These are phyloP conservation scores for Solanum commersonii DNA, from an alignment of 257 asterid species.

Conservation along the genomic window DNA sequence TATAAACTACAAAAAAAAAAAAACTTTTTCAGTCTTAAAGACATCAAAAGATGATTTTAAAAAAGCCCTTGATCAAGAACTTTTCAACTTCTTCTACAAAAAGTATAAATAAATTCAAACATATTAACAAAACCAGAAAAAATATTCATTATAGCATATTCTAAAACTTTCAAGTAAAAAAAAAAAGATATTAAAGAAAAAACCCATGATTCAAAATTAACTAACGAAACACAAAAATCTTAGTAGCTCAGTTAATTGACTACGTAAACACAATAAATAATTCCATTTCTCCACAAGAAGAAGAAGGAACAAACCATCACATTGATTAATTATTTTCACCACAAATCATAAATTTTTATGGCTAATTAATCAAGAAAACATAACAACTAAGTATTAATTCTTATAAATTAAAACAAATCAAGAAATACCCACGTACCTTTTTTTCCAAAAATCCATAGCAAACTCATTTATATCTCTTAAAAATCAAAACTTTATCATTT, in stretches of 20 bases:
- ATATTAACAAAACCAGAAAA: background rate
- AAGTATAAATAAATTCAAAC: background rate
- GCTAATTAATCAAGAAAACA: background rate
- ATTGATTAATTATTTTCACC: background rate
- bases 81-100: background rate
- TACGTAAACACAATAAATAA: background rate
- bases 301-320: background rate
- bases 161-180: background rate
- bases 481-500: background rate
- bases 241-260: background rate
- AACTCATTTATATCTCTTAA: background rate
- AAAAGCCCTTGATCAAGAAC: background rate
- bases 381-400: background rate
- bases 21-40: background rate
- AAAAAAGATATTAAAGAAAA: background rate
- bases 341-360: background rate
- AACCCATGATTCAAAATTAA: background rate
- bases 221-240: background rate
- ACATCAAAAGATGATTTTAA: background rate
- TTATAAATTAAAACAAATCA: background rate
- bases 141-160: background rate
- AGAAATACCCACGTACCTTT: constrained; percentile 1
- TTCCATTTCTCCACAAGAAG: background rate
- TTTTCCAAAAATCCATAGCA: background rate
- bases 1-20: background rate